These are phyloP conservation scores for Groenewaldozyma tartarivorans DNA, from an alignment of 805 yeast genomes.

Conservation along the genomic window DNA sequence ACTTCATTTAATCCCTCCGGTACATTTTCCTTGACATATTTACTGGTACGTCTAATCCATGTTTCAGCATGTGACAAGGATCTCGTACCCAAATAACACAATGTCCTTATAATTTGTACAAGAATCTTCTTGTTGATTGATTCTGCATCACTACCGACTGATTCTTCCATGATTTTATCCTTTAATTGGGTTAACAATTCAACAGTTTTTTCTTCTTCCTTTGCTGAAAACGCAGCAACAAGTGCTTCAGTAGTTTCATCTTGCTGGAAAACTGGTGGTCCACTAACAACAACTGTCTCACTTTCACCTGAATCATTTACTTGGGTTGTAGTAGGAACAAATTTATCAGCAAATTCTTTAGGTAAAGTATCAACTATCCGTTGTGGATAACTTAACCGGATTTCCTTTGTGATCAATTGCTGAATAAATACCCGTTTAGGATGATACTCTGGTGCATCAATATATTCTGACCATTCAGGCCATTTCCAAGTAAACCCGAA, in stretches of 20 bases:
- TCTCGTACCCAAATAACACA: constrained; percentile 78
- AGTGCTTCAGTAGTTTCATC: constrained; percentile 5
- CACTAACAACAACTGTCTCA: constrained; percentile 5
- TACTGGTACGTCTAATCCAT: constrained; percentile 36
- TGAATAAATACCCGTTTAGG: constrained; percentile 67
- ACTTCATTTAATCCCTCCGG: constrained; percentile 25
- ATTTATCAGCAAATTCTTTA: constrained; percentile 40
- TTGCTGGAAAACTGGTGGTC: constrained; percentile 6
- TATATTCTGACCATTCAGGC: constrained; percentile 73
- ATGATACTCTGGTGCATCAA: constrained; percentile 40
- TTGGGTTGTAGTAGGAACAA: constrained; percentile 22
- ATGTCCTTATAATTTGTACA: constrained; percentile 55
- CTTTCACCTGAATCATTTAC: constrained; percentile 21
- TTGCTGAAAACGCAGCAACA: constrained; percentile 4
- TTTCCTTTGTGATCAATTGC: constrained; percentile 74
- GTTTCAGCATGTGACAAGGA: constrained; percentile 70
- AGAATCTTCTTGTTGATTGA: constrained; percentile 40
- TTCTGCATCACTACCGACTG: constrained; percentile 26
- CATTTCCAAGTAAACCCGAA: constrained; percentile 97
- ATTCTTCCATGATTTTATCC: constrained; percentile 19
- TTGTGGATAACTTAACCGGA: constrained; percentile 67
- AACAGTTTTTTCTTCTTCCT: constrained; percentile 2
- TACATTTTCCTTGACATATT: constrained; percentile 21
- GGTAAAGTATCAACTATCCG: constrained; percentile 68
- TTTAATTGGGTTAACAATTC: constrained; percentile 9